Percentiles rank a stretch among this genome's conserved stretches.
phyloP scores from a whole-genome alignment of 371 early-diverging fungal species.

The Lichtheimia corymbifera region DNA sequence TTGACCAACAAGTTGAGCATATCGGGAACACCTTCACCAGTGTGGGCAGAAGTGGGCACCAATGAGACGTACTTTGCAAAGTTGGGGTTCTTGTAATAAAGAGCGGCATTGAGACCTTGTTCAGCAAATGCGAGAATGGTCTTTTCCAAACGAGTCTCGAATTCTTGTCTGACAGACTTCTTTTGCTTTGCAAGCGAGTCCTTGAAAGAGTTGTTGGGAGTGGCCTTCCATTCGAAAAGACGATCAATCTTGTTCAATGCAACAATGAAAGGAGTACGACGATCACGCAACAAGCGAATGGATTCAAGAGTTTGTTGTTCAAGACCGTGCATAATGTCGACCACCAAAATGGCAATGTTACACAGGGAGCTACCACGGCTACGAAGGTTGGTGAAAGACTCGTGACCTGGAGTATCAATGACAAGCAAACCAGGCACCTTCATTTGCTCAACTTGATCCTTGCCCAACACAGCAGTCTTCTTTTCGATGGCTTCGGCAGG shows the following conservation, averaged over 20 bases:
- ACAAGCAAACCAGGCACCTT: conserved; percentile 98
- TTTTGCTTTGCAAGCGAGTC: conserved; percentile 84
- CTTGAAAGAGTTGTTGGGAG: conserved; percentile 81
- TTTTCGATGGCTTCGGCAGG: conserved; percentile 92
- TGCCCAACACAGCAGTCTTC: conserved; percentile 84
- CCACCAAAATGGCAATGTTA: conserved; percentile 99
- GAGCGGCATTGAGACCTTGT: conserved; percentile 95
- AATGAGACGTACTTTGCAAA: conserved; percentile 95
- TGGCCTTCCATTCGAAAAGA: conserved; percentile 95
- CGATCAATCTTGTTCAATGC: conserved; percentile 99
- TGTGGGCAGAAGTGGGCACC: conserved; percentile 99
- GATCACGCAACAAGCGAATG: conserved; percentile 88
- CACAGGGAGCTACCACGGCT: conserved; percentile 99
- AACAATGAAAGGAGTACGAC: conserved; percentile 99
- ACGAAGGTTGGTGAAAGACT: conserved; percentile 99
- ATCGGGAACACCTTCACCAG: conserved; percentile 99
- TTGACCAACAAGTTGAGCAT: conserved; percentile 92
- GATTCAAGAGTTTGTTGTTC: conserved; percentile 99
- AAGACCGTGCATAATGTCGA: conserved; percentile 99
- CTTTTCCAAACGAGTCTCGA: conserved; percentile 81
- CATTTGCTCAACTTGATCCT: conserved; percentile 43
- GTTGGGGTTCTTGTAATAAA: conserved; percentile 98
- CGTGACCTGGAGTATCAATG: conserved; percentile 99
- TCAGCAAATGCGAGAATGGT: conserved; percentile 94
- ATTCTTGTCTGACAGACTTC: conserved; percentile 82